phyloP scores from a whole-genome alignment of 2,329 filamentous ascomycete genomes.

The Westerdykella sp. region DNA sequence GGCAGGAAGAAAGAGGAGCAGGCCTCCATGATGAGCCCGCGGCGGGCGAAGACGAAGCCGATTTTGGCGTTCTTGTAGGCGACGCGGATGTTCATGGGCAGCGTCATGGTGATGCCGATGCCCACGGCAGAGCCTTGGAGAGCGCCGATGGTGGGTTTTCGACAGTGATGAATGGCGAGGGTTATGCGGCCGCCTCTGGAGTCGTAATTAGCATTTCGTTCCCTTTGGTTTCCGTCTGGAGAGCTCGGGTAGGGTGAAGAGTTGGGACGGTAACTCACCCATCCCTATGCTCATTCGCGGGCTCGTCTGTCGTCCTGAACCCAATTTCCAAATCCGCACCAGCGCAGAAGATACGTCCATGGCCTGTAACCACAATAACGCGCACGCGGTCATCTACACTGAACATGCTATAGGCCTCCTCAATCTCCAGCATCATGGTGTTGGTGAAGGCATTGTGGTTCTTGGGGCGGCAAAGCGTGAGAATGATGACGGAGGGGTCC shows the following conservation, averaged over 20 bases:
- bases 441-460: conserved; percentile 66
- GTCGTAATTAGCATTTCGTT: background rate
- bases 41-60: conserved; percentile 66
- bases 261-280: conserved; percentile 34
- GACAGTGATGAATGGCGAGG: conserved; percentile 52
- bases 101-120: conserved; percentile 54
- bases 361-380: conserved; percentile 50
- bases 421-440: conserved; percentile 57
- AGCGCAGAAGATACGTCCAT: conserved; percentile 49
- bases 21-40: conserved; percentile 67
- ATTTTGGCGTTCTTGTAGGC: conserved; percentile 56
- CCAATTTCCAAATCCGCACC: conserved; percentile 52
- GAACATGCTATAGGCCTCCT: conserved; percentile 47
- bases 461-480: conserved; percentile 58
- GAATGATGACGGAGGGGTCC: conserved; percentile 52
- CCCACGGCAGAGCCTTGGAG: conserved; percentile 53
- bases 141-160: conserved; percentile 52
- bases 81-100: conserved; percentile 52
- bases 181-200: conserved; percentile 40
- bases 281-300: conserved; percentile 47
- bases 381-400: conserved; percentile 51
- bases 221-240: background rate
- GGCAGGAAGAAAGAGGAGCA: conserved; percentile 67
- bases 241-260: no score
- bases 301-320: conserved; percentile 42